These are phyloP conservation scores for Austroboletus festivus DNA, from an alignment of 768 basidiomycete genomes.

Conservation along the genomic window DNA sequence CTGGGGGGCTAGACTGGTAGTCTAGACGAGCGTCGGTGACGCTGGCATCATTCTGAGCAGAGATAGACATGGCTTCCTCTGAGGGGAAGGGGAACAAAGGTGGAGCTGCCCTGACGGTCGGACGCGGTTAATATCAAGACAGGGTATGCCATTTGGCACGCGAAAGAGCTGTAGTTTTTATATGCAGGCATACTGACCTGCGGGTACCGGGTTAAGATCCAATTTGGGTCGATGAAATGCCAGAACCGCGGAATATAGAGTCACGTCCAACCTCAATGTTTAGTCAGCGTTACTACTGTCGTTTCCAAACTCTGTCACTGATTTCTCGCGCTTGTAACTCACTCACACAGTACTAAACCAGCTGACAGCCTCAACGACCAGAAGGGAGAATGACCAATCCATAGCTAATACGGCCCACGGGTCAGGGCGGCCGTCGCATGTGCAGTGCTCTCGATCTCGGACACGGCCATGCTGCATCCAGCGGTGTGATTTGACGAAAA, in stretches of 20 bases:
- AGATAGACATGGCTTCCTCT: constrained; percentile 8
- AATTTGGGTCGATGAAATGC: neutral
- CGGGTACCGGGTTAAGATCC: too few species aligned
- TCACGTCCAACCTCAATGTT: too few species aligned
- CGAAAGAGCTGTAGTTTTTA: constrained; percentile 11
- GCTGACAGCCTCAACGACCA: too few species aligned
- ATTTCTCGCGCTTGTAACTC: too few species aligned
- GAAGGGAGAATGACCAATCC: too few species aligned
- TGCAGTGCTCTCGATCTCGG: neutral
- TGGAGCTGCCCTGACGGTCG: constrained; percentile 1
- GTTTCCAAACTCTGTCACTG: too few species aligned
- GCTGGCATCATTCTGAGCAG: neutral
- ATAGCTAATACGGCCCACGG: neutral
- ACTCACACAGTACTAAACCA: too few species aligned
- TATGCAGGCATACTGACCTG: constrained; percentile 18
- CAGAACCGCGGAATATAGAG: too few species aligned
- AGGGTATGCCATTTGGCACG: neutral
- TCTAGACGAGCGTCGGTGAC: constrained; percentile 12
- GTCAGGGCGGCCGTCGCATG: neutral
- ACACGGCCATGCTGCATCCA: constrained; percentile 8
- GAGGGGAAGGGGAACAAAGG: neutral
- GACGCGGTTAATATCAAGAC: neutral
- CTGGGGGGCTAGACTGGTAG: constrained; percentile 10
- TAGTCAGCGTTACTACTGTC: too few species aligned
- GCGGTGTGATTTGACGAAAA: constrained; percentile 3